Base-by-base conservation (phyloP, 306 rosid genomes). In the Malus orientalis region DNA sequence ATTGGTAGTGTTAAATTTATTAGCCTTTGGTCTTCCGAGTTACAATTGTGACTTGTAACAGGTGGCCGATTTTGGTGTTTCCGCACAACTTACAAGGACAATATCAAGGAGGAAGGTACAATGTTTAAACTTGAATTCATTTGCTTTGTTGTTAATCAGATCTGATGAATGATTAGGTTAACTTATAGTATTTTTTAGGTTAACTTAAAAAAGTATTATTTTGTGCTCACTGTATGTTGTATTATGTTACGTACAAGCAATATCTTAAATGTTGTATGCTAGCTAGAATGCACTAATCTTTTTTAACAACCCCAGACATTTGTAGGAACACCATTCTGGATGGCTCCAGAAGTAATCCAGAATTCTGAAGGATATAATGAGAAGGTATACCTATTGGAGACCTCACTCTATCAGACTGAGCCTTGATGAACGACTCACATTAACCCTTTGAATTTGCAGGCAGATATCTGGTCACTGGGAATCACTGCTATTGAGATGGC, bases 341-440 rank as follows among this genome's bases (percentile, higher is more conserved):
- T 96, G 99, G 99, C 99, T 61, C 99, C 98, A 10, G 99, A 96
- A 89, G 99, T 96, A 72, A 96, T 96, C 90, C 98, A 96, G 82
- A 96, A 93, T 74, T 79, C 94, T 29, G 99, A 96, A 18, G 99
- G 99, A 78, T 96, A 96, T 79, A 88, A 96, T 80, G 99, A 93
- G 83, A 96, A 96, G 99, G 99, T 96, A 85, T 79, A 70, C 20
- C 55, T 75, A 51, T 71, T 65, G 59, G 20, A 59, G 62, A 77
- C 54, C 38, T 38, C 22, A 65, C 33, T n/a, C 72, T 45, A 40
- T 58, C 55, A 67, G 58, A 65, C 67, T 74, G 30, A 79, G 70
- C 76, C 69, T 63, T 74, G 64, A 68, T 23, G 78, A 32, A 85
- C 75, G 72, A 79, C 79, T 80, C 49, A 59, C 49, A 69, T 30